These are phyloP conservation scores for Pontederia paniculata DNA, from an alignment of 176 grass and related monocot species.

Conservation along the genomic window DNA sequence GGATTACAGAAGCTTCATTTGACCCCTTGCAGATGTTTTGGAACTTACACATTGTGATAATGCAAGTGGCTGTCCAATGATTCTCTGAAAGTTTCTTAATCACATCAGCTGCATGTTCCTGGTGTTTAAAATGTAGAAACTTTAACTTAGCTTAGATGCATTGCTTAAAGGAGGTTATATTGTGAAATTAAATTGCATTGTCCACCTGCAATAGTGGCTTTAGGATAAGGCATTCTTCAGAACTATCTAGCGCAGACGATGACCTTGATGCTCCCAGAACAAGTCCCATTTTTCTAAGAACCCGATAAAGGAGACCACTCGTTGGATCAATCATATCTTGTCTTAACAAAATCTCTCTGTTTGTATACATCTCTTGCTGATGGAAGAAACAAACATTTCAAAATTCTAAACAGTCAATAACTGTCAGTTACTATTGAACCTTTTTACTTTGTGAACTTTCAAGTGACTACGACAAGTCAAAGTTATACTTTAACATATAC, in stretches of 20 bases:
- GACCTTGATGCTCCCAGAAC: conserved; percentile 28
- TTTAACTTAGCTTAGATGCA: not conserved
- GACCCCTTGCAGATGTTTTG: conserved; percentile 25
- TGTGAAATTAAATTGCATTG: not conserved
- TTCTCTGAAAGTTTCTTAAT: conserved; percentile 26
- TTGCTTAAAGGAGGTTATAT: not conserved
- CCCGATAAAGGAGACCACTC: conserved; percentile 28
- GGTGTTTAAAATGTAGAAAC: conserved; percentile 5
- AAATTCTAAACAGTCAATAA: not conserved
- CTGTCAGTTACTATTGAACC: not conserved
- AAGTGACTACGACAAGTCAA: not conserved
- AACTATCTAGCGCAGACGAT: conserved; percentile 21
- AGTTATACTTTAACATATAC: too few species aligned
- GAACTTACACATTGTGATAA: conserved; percentile 49
- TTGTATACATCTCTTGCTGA: conserved; percentile 56
- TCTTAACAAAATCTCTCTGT: conserved; percentile 49
- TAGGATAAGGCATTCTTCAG: conserved; percentile 35
- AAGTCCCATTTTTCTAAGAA: conserved; percentile 34
- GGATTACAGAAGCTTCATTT: conserved; percentile 27
- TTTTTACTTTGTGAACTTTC: not conserved
- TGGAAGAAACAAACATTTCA: not conserved
- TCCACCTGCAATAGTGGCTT: conserved; percentile 44
- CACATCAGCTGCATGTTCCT: conserved; percentile 39
- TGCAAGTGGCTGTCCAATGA: conserved; percentile 48
- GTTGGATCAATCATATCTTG: conserved; percentile 50